phyloP scores from a whole-genome alignment of 306 rosid species.

The Medicago lupulina region DNA sequence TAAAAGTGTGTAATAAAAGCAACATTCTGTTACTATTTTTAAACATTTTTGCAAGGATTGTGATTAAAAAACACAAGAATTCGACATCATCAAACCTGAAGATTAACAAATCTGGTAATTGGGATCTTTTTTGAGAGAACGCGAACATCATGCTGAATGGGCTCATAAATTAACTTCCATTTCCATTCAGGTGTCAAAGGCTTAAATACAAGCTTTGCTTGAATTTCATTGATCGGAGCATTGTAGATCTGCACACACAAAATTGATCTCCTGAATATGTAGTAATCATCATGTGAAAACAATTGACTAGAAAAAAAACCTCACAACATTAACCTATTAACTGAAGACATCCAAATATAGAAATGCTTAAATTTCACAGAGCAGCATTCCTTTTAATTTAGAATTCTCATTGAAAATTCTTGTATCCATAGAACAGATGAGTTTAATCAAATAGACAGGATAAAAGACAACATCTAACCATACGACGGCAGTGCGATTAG shows the following conservation, averaged over 20 bases:
- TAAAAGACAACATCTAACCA: constrained; percentile 4
- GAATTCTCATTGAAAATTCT: constrained; percentile 20
- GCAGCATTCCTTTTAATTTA: constrained; percentile 1
- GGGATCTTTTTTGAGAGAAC: constrained; percentile 91
- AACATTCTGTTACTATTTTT: not conserved
- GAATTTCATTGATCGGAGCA: constrained; percentile 80
- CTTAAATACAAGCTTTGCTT: constrained; percentile 86
- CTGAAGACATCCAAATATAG: constrained; percentile 4
- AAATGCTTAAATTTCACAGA: constrained; percentile 3
- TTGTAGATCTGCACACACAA: constrained; percentile 73
- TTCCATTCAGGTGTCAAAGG: constrained; percentile 78
- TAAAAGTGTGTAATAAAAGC: constrained; percentile 1
- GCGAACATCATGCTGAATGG: constrained; percentile 73
- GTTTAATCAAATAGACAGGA: constrained; percentile 9
- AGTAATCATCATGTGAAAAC: not conserved
- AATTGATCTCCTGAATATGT: constrained; percentile 28
- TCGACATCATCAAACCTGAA: constrained; percentile 66
- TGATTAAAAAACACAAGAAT: not conserved
- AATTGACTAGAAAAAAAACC: constrained; percentile 1
- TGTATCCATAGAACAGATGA: constrained; percentile 21
- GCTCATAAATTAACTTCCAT: constrained; percentile 88
- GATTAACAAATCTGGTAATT: constrained; percentile 78
- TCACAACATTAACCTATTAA: not conserved
- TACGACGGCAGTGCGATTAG: not conserved
- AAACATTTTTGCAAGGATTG: constrained; percentile 22